A percentile compares a stretch with the other conserved stretches of the same genome.
Evolutionary conservation across 306 rosid genomes (phyloP).

Genomic region (Quercus aquifolioides): DNA sequence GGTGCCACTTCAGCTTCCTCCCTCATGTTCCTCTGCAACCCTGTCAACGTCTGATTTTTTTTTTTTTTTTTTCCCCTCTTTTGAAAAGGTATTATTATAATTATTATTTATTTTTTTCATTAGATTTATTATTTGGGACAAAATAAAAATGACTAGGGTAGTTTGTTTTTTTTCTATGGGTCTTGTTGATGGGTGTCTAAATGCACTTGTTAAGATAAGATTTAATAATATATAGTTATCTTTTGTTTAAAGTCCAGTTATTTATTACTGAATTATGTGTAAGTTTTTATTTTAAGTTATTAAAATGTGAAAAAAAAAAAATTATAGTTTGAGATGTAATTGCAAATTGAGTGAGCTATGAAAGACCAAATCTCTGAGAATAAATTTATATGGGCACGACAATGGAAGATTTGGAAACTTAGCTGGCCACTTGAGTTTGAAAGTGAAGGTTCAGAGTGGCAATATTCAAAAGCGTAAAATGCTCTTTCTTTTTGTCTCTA

Average conservation of each 20-base stretch:
- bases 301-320: neutral
- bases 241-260: too few relatives aligned
- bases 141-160: too few relatives aligned
- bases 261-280: neutral
- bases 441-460: neutral
- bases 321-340: neutral
- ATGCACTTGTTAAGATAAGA: too few relatives aligned
- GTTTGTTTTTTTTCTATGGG: too few relatives aligned
- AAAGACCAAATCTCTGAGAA: too few relatives aligned
- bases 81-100: neutral
- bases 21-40: conserved; percentile 56
- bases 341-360: too few relatives aligned
- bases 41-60: conserved; percentile 40
- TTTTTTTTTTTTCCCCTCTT: too few relatives aligned
- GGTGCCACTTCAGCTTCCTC: conserved; percentile 47
- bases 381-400: neutral
- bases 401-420: neutral
- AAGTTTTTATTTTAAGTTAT: neutral
- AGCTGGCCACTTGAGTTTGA: neutral
- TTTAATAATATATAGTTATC: too few relatives aligned
- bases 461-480: neutral
- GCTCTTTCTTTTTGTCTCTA: neutral
- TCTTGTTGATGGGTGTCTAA: too few relatives aligned
- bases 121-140: neutral
- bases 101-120: neutral